These are phyloP conservation scores for Bocquillonia castaneifolia DNA, from an alignment of 441 rosid species.

Conservation along the genomic window DNA sequence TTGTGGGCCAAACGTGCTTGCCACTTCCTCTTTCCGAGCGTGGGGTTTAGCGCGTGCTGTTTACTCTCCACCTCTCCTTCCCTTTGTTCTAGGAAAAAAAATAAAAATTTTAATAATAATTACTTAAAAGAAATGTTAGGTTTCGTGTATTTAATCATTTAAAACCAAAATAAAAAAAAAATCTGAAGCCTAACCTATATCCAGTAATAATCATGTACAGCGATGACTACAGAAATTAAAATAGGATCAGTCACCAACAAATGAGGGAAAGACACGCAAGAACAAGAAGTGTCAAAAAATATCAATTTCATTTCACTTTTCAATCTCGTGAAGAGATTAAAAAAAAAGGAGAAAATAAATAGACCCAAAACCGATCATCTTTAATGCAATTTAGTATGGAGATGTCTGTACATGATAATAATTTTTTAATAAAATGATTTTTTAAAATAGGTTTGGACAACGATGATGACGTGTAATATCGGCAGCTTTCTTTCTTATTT, in stretches of 20 bases:
- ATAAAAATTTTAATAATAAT: not conserved
- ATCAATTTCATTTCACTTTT: no score
- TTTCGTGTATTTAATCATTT: slow-evolving; percentile 20
- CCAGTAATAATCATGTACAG: not conserved
- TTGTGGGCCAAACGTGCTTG: slow-evolving; percentile 29
- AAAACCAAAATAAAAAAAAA: not conserved
- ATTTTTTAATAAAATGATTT: not conserved
- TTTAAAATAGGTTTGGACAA: slow-evolving; percentile 29
- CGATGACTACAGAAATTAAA: not conserved
- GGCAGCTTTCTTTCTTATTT: slow-evolving; percentile 37
- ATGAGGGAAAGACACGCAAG: not conserved
- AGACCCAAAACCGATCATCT: not conserved
- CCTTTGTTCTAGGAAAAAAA: slow-evolving; percentile 16
- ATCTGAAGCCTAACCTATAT: not conserved
- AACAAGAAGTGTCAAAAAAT: not conserved
- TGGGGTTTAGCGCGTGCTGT: slow-evolving; percentile 20
- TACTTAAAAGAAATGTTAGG: slow-evolving; percentile 15
- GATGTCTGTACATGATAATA: slow-evolving; percentile 12
- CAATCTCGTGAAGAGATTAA: not conserved
- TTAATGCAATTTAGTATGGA: slow-evolving; percentile 3
- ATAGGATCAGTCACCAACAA: not conserved
- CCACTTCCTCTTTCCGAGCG: slow-evolving; percentile 30
- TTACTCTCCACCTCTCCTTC: slow-evolving; percentile 16
- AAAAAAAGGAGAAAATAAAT: not conserved
- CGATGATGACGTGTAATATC: slow-evolving; percentile 38